Evolutionary conservation across 2,329 filamentous ascomycete genomes (phyloP).

Genomic region (Botrytis pseudocinerea): DNA sequence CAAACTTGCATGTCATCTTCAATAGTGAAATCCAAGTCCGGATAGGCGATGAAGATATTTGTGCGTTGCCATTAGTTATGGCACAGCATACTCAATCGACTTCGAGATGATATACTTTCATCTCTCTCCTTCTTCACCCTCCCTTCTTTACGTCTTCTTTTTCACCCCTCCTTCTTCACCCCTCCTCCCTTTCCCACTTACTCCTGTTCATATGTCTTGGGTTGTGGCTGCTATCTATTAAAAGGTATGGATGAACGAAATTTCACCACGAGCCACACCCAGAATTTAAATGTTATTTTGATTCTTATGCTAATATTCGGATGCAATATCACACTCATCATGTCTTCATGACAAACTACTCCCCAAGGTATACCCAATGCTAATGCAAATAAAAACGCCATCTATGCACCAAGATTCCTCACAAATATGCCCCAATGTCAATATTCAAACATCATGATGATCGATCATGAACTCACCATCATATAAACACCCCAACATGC

Average conservation of each 20-base stretch:
- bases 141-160: too few relatives aligned
- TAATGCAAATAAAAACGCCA: slow-evolving; percentile 8
- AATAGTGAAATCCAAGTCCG: background rate
- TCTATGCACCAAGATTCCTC: background rate
- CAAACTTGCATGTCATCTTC: background rate
- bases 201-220: background rate
- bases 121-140: background rate
- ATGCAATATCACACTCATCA: background rate
- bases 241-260: background rate
- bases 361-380: slow-evolving; percentile 11
- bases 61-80: background rate
- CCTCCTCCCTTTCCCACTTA: background rate
- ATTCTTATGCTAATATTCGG: background rate
- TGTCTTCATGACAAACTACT: background rate
- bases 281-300: background rate
- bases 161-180: too few relatives aligned
- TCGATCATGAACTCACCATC: background rate
- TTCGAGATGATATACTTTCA: background rate
- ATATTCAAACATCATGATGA: background rate
- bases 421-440: background rate
- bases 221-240: background rate
- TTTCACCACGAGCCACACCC: background rate
- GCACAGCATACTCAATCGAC: background rate
- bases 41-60: background rate
- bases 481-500: background rate